Base-by-base conservation (phyloP, 768 basidiomycete species). In the Pisolithus tinctorius region DNA sequence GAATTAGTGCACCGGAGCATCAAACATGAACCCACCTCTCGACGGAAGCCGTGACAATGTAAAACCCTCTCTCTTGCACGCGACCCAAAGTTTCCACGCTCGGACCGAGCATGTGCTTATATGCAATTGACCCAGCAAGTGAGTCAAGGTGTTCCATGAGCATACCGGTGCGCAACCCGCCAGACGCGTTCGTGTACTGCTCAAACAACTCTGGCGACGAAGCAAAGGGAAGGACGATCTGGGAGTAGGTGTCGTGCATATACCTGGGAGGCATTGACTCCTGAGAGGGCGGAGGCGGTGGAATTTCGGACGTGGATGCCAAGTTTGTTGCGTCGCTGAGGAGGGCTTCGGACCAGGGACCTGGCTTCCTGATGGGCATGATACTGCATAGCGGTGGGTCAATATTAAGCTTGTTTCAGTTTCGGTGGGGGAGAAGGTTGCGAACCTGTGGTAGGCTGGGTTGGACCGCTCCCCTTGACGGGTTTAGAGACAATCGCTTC, bases 141-240 rank as follows among this genome's bases (percentile, higher is more conserved):
- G 86, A 87, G 62, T 93, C 89, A 31, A 91, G 73, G 61, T 90
- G 84, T 67, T 87, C 83, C 81, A 88, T 82, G 27, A 88, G 69
- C 70, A 80, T 82, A 39, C 86, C 85, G 1, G 74, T 85, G 39
- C 85, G 77, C 54, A 88, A 81, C 14, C 84, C 82, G n/a, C 86
- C 86, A 25, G 74, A 73, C 0, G 83, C 83, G 60, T 86, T 88
- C 6, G 78, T 83, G 59, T 87, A 87, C 52, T 80, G 74, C 57
- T 88, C 86, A 23, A 86, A 69, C 11, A 84, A 66, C 49, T 75
- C 65, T 0, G 80, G 73, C 16, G 77, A 76, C 1, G 81, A 81
- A 1, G 74, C 74, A 62, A 88, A 88, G 1, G 83, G 83, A 17
- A 88, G 75, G 6, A 76, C 58, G 5, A 84, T 63, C 61, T 87